These are phyloP conservation scores for Trifolium dubium DNA, from an alignment of 306 rosid species.

Conservation along the genomic window DNA sequence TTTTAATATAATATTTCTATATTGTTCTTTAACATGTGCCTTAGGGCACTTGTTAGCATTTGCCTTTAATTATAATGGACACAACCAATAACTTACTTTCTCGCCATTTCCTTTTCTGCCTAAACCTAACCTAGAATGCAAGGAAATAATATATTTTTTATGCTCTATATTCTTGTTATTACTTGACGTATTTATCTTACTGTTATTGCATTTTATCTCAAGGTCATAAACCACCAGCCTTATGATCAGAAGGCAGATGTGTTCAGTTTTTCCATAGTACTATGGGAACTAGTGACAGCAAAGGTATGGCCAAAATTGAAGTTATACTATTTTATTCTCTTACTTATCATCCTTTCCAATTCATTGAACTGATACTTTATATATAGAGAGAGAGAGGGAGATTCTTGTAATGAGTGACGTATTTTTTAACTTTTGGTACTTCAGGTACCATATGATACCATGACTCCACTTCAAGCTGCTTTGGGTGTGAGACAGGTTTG, in stretches of 20 bases:
- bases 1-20: too few relatives aligned
- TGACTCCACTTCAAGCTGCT: constrained; percentile 99
- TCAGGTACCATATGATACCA: constrained; percentile 93
- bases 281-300: constrained; percentile 97
- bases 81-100: constrained; percentile 9
- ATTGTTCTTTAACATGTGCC: too few relatives aligned
- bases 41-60: too few relatives aligned
- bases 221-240: constrained; percentile 99
- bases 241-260: constrained; percentile 97
- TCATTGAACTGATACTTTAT: constrained; percentile 16
- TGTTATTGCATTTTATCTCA: constrained; percentile 43
- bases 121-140: constrained; percentile 2
- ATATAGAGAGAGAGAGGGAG: not conserved
- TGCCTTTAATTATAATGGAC: not conserved
- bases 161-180: constrained; percentile 18
- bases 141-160: constrained; percentile 20
- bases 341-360: constrained; percentile 17
- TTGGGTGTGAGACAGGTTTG: constrained; percentile 99
- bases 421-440: constrained; percentile 39
- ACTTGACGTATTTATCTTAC: constrained; percentile 30
- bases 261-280: constrained; percentile 94
- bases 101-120: constrained; percentile 11
- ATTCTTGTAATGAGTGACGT: not conserved
- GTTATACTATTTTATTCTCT: constrained; percentile 22
- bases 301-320: constrained; percentile 61